A percentile compares a stretch with the other conserved stretches of the same genome.
Evolutionary conservation across 768 basidiomycete genomes (phyloP).

Genomic region (Kwoniella shandongensis): DNA sequence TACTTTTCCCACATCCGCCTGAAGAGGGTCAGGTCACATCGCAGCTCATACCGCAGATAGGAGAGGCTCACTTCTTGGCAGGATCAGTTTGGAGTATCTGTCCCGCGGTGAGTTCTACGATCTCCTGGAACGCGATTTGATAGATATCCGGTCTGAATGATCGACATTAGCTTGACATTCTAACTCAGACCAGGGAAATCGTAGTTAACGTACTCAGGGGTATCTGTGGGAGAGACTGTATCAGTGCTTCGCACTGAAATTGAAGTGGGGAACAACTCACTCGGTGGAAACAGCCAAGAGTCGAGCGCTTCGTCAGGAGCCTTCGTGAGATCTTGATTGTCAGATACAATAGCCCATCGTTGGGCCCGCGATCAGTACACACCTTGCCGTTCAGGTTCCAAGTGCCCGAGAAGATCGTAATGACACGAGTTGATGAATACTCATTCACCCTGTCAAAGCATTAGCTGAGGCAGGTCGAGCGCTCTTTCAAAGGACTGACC

Average conservation of each 20-base stretch:
- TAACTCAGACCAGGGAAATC: neutral
- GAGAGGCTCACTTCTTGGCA: conserved; percentile 67
- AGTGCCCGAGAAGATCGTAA: conserved; percentile 79
- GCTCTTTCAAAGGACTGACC: too few species aligned
- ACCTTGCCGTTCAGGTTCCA: conserved; percentile 96
- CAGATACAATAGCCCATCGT: conserved; percentile 13
- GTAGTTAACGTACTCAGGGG: conserved; percentile 61
- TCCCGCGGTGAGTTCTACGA: conserved; percentile 95
- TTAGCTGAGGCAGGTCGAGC: neutral
- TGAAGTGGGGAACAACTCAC: conserved; percentile 54
- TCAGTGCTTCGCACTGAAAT: neutral
- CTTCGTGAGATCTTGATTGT: conserved; percentile 52
- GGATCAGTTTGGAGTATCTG: conserved; percentile 96
- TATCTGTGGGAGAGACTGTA: conserved; percentile 33
- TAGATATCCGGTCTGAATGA: conserved; percentile 67
- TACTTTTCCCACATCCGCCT: conserved; percentile 85
- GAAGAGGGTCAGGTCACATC: conserved; percentile 12
- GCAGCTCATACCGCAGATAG: neutral
- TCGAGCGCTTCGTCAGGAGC: conserved; percentile 75
- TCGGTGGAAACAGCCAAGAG: conserved; percentile 86
- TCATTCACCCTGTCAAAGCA: conserved; percentile 63
- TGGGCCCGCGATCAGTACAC: conserved; percentile 32
- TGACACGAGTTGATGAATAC: conserved; percentile 74
- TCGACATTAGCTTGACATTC: neutral
- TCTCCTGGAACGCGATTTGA: conserved; percentile 91